These are phyloP conservation scores for Pythium coloratum DNA, from an alignment of 352 stramenopile genomes.

Conservation along the genomic window DNA sequence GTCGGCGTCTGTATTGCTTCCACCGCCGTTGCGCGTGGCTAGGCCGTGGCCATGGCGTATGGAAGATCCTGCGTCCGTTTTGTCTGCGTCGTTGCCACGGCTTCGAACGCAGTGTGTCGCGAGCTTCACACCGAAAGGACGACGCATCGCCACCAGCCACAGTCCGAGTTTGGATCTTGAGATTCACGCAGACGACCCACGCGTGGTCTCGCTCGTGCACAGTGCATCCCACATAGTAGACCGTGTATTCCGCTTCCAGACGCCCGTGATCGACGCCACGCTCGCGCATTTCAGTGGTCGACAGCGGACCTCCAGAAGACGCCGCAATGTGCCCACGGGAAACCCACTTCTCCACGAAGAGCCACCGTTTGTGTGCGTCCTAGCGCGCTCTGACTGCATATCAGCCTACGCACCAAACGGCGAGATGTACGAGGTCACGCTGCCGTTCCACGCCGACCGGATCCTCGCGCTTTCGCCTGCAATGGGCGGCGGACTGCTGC, in stretches of 20 bases:
- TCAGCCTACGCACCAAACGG: conserved; percentile 64
- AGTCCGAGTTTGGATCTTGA: conserved; percentile 16
- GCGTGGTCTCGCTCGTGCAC: conserved; percentile 54
- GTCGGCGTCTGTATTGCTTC: background rate
- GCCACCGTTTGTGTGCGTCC: conserved; percentile 51
- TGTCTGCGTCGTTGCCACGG: conserved; percentile 16
- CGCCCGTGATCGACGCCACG: conserved; percentile 55
- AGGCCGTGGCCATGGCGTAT: conserved; percentile 16
- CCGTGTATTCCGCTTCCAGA: conserved; percentile 58
- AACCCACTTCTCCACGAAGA: background rate
- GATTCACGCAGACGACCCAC: conserved; percentile 21
- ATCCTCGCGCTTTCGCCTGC: conserved; percentile 37
- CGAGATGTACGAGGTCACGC: conserved; percentile 67
- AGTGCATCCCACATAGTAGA: conserved; percentile 56
- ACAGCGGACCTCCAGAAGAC: conserved; percentile 2
- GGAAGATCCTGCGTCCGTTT: conserved; percentile 9
- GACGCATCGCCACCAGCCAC: background rate
- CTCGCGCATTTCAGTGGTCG: conserved; percentile 40
- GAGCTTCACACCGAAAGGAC: conserved; percentile 5
- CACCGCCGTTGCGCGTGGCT: conserved; percentile 10
- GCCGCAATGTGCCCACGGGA: too few species aligned
- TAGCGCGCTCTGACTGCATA: conserved; percentile 66
- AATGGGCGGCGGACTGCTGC: conserved; percentile 45
- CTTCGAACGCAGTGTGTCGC: conserved; percentile 19
- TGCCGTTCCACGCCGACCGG: conserved; percentile 71